Base-by-base conservation (phyloP, 352 stramenopile species). In the Pythium apleroticum region DNA sequence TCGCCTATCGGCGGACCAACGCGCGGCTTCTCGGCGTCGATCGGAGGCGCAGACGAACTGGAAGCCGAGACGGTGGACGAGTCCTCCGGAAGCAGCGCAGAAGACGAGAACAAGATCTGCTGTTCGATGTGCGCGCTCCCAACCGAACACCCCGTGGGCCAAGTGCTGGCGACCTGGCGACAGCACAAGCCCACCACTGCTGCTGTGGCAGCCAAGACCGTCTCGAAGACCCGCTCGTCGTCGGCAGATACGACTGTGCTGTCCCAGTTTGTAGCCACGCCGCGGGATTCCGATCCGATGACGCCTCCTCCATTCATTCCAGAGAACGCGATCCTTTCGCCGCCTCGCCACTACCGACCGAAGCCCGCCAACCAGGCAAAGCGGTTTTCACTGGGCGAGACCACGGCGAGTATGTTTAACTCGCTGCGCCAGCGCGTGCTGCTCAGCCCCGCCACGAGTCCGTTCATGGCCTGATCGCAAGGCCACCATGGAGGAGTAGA, bases 341-440 rank as follows among this genome's bases (percentile, higher is more conserved):
- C 58, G 15, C 49, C 49, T 39, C 48, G 58, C 46, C 33, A 28
- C 22, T 65, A 58, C 25, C 35, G 50, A 22, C 5, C 15, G 19
- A 64, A 57, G 46, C n/a, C 57, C 4, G 7, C 22, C n/a, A n/a
- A 12, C 24, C 20, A 39, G 9, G 24, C 50, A 1, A 66, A 66
- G 39, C 50, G 60, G 37, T 56, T 54, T 19, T 60, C 60, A 25
- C 49, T 66, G 14, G 24, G 50, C 28, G 60, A 19, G 39, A 54
- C 60, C 22, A 60, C 49, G 2, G n/a, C 35, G 22, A 60, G 50
- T 7, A 45, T 66, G 30, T 53, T 65, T 20, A 35, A 65, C 24
- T 58, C 58, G 33, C 58, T 65, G 31, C 58, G 58, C 27, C 58
- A 65, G 58, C 58, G 58, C 49, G 37, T 65, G 11, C 12, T 65